phyloP scores from a whole-genome alignment of 345 rosid genomes.

The Gossypium turneri region DNA sequence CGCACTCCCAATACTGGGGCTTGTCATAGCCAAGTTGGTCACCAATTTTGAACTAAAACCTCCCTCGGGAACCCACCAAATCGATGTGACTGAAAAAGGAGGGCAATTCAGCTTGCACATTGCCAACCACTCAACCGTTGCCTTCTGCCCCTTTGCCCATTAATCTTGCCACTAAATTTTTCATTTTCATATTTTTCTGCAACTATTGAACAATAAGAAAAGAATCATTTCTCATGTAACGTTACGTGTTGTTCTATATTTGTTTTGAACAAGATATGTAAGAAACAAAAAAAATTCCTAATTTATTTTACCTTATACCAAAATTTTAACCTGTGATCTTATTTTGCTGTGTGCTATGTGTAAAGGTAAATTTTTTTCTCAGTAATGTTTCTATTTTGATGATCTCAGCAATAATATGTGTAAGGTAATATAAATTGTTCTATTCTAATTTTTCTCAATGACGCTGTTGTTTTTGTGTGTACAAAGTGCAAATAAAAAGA shows the following conservation, averaged over 20 bases:
- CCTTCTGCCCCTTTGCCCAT: constrained; percentile 30
- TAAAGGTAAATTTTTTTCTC: too few relatives aligned
- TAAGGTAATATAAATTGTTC: too few relatives aligned
- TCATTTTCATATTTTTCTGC: background rate
- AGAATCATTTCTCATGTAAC: too few relatives aligned
- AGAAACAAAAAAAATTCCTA: background rate
- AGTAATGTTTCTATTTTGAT: too few relatives aligned
- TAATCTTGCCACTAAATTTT: background rate
- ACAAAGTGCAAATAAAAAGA: too few relatives aligned
- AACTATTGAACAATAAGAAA: background rate
- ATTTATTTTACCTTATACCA: background rate
- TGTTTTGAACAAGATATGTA: background rate
- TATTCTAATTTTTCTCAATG: too few relatives aligned
- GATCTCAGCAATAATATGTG: too few relatives aligned
- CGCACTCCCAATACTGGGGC: constrained; percentile 57
- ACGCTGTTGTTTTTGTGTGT: too few relatives aligned
- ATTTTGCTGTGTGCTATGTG: background rate
- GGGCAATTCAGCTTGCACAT: constrained; percentile 70
- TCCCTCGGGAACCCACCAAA: constrained; percentile 34
- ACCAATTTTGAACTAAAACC: constrained; percentile 40
- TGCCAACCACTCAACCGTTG: constrained; percentile 54
- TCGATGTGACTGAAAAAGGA: constrained; percentile 54
- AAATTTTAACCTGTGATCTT: background rate
- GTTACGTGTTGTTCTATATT: background rate
- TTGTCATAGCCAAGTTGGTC: constrained; percentile 46